These are phyloP conservation scores for Plectranthus barbatus DNA, from an alignment of 257 asterid genomes.

Conservation along the genomic window DNA sequence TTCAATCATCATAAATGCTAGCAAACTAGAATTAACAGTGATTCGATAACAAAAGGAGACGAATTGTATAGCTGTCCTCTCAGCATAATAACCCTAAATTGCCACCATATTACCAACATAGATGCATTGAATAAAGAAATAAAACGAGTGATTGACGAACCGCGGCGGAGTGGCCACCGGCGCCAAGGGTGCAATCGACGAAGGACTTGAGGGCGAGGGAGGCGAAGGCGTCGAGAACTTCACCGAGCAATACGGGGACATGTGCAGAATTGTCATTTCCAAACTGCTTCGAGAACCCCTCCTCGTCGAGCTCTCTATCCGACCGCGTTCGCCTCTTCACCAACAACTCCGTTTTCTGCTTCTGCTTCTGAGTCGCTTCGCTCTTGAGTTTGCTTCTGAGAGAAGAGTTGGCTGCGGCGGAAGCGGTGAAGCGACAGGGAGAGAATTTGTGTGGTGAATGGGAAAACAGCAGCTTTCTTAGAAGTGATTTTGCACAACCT, in stretches of 20 bases:
- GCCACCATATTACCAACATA: background rate
- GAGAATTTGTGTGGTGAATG: conserved; percentile 17
- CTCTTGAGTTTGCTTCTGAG: conserved; percentile 20
- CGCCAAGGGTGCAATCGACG: conserved; percentile 95
- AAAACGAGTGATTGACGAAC: conserved; percentile 22
- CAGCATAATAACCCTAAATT: background rate
- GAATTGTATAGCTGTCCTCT: background rate
- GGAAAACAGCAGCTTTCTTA: conserved; percentile 35
- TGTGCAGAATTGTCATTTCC: conserved; percentile 58
- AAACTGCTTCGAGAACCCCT: conserved; percentile 35
- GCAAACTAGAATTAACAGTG: background rate
- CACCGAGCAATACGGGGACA: conserved; percentile 85
- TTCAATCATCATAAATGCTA: background rate
- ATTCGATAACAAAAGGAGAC: background rate
- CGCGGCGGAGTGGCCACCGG: conserved; percentile 86
- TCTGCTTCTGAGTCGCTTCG: conserved; percentile 21
- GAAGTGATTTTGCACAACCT: conserved; percentile 36
- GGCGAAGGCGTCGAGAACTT: conserved; percentile 72
- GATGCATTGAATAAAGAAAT: too few species aligned
- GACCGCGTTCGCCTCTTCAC: conserved; percentile 87
- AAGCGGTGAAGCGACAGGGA: conserved; percentile 17
- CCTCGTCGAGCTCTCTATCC: conserved; percentile 65
- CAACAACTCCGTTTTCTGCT: conserved; percentile 30
- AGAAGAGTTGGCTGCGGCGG: conserved; percentile 16
- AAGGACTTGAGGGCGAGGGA: conserved; percentile 56